Evolutionary conservation across 2,329 filamentous ascomycete genomes (phyloP).

Genomic region (Exophiala dermatitidis): DNA sequence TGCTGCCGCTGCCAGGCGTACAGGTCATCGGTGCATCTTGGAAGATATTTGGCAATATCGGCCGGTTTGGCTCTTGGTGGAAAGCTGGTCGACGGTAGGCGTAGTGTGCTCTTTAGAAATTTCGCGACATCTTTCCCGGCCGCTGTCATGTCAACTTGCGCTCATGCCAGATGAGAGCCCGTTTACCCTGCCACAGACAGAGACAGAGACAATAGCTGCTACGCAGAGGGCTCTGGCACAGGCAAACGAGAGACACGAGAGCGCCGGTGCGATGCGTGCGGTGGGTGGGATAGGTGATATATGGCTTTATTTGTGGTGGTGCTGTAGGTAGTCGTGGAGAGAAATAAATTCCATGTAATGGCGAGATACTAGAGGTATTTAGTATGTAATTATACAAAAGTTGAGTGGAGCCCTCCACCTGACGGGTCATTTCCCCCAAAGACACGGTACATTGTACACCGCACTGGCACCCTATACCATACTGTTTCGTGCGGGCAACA

Average conservation of each 20-base stretch:
- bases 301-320: too few relatives aligned
- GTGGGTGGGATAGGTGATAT: too few relatives aligned
- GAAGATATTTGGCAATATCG: conserved; percentile 54
- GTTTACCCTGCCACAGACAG: background rate
- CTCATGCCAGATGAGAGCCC: conserved; percentile 1
- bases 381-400: background rate
- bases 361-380: background rate
- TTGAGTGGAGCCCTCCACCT: background rate
- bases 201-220: too few relatives aligned
- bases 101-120: conserved; percentile 67
- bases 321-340: background rate
- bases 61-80: conserved; percentile 44
- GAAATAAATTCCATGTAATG: background rate
- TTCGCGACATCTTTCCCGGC: conserved; percentile 35
- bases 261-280: too few relatives aligned
- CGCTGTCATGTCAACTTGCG: conserved; percentile 24
- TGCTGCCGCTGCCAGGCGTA: conserved; percentile 73
- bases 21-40: conserved; percentile 74
- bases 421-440: background rate
- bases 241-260: too few relatives aligned
- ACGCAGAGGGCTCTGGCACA: too few relatives aligned
- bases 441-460: background rate
- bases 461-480: too few relatives aligned
- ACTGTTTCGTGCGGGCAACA: too few relatives aligned
- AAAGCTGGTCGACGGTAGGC: conserved; percentile 67